These are phyloP conservation scores for Oleoguttula mirabilis DNA, from an alignment of 495 filamentous ascomycete genomes.

Conservation along the genomic window DNA sequence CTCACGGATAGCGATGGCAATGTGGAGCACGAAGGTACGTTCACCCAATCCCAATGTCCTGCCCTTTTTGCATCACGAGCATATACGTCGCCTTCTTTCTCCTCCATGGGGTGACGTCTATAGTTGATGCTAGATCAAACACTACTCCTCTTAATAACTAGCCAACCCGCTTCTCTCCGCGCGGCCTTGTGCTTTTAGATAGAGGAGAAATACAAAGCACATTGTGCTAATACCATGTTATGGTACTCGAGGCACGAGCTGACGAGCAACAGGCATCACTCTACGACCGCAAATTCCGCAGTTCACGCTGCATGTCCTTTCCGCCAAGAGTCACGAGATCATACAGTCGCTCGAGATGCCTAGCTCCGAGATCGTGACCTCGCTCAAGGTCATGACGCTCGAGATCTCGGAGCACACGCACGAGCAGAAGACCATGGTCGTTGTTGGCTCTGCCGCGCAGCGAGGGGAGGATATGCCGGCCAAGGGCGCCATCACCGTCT, in stretches of 20 bases:
- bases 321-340: conserved; percentile 2
- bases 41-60: neutral
- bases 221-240: no score
- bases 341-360: conserved; percentile 14
- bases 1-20: conserved; percentile 61
- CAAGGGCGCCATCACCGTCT: conserved; percentile 78
- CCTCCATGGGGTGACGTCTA: conserved; percentile 20
- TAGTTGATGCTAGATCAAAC: conserved; percentile 21
- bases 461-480: conserved; percentile 82
- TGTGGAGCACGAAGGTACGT: conserved; percentile 14
- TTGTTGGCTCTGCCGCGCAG: conserved; percentile 68
- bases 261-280: conserved; percentile 5
- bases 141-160: no score
- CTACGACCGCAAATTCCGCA: conserved; percentile 16
- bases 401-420: conserved; percentile 85
- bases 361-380: conserved; percentile 46
- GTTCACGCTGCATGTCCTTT: conserved; percentile 17
- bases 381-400: conserved; percentile 69
- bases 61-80: conserved; percentile 18
- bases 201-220: no score
- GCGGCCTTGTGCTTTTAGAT: neutral
- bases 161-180: conserved; percentile 27
- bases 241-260: no score
- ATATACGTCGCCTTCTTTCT: conserved; percentile 20
- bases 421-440: conserved; percentile 65